Conservation (phyloP, 495 filamentous ascomycete species). For the Baudoinia panamericana region DNA sequence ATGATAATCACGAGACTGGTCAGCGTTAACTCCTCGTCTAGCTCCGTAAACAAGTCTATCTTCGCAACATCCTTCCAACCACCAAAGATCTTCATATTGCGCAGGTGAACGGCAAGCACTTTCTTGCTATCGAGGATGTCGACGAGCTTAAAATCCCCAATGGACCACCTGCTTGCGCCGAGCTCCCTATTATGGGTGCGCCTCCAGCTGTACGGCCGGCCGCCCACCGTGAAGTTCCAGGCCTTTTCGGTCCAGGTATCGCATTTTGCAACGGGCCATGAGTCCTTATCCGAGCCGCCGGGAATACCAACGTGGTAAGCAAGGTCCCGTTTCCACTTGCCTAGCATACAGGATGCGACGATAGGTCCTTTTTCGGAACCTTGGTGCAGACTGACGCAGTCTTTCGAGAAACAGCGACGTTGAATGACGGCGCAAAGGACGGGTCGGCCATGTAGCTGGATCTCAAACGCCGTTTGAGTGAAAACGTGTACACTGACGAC, state of each 20-base stretch:
- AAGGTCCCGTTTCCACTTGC: neutral
- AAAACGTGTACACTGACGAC: neutral
- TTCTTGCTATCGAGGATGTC: neutral
- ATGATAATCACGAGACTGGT: neutral
- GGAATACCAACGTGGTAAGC: neutral
- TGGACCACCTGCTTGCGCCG: neutral
- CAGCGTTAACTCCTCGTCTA: neutral
- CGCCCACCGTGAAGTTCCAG: neutral
- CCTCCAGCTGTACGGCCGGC: neutral
- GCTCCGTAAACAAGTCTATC: neutral
- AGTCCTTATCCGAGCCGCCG: neutral
- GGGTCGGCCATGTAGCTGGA: neutral
- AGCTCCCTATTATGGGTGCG: conserved; percentile 3
- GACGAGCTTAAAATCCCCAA: conserved; percentile 1
- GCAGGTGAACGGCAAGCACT: neutral
- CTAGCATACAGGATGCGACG: conserved; percentile 1
- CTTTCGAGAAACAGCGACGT: neutral
- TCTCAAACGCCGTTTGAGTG: neutral
- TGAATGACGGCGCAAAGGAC: neutral
- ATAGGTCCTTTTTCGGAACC: neutral
- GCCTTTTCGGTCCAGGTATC: neutral
- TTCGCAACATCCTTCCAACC: neutral
- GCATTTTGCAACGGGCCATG: neutral
- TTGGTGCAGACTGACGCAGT: neutral
- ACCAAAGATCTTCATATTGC: neutral